Percentiles rank a stretch among this genome's conserved stretches.
phyloP scores from a whole-genome alignment of 1,284 basidiomycete species.

The Wallemia mellicola region DNA sequence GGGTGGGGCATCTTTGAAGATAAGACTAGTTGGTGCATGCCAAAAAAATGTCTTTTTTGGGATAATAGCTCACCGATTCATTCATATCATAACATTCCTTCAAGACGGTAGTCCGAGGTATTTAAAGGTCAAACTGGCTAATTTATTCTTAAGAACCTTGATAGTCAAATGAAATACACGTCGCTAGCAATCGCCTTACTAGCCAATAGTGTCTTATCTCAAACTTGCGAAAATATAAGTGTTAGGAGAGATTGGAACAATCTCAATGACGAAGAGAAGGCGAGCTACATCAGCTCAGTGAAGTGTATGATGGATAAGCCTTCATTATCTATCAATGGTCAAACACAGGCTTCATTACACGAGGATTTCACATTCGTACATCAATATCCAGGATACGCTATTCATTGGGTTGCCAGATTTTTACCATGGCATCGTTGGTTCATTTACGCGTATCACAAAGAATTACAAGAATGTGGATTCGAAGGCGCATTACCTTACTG shows the following conservation, averaged over 20 bases:
- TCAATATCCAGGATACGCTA: neutral
- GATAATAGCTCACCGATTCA: too few relatives aligned
- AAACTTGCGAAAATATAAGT: neutral
- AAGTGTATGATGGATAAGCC: neutral
- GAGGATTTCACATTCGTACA: neutral
- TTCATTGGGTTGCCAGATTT: neutral
- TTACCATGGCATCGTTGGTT: conserved; percentile 1
- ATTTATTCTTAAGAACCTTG: too few relatives aligned
- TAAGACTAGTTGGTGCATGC: too few relatives aligned
- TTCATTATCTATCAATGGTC: neutral
- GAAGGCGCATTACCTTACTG: neutral
- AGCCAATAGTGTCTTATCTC: too few relatives aligned
- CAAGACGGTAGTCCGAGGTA: too few relatives aligned
- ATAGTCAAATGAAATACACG: too few relatives aligned
- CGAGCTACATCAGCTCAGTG: neutral
- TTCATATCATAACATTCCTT: too few relatives aligned
- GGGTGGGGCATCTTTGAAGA: too few relatives aligned
- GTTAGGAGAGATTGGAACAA: neutral
- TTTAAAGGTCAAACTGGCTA: too few relatives aligned
- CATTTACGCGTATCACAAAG: neutral
- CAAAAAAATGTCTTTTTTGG: too few relatives aligned
- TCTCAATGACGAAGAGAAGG: neutral
- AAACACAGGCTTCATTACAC: neutral
- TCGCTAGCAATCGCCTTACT: too few relatives aligned
- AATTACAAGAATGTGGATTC: neutral